These are phyloP conservation scores for Pleoardoris graminearum DNA, from an alignment of 2,329 filamentous ascomycete species.

Conservation along the genomic window DNA sequence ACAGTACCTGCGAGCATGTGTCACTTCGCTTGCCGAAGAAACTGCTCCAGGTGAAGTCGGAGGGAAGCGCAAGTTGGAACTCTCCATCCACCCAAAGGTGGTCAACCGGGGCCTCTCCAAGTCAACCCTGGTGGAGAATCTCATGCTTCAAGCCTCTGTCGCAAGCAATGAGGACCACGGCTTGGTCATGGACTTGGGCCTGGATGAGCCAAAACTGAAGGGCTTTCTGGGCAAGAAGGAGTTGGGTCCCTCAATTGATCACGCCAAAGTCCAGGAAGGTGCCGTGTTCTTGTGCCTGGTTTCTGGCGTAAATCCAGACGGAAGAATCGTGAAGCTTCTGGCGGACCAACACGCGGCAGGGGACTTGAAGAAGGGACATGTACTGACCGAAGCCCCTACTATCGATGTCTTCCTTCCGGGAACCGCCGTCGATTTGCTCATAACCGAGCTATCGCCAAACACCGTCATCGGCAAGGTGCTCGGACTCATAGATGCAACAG, in stretches of 20 bases:
- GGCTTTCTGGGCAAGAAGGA: constrained; percentile 89
- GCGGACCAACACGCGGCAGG: constrained; percentile 71
- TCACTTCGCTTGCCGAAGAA: constrained; percentile 76
- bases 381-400: constrained; percentile 75
- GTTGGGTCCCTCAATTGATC: constrained; percentile 66
- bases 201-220: constrained; percentile 67
- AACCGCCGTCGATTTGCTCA: constrained; percentile 81
- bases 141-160: constrained; percentile 84
- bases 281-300: constrained; percentile 83
- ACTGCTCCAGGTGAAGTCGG: constrained; percentile 51
- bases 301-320: constrained; percentile 71
- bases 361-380: constrained; percentile 66
- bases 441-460: constrained; percentile 72
- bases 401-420: constrained; percentile 91
- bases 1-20: constrained; percentile 84
- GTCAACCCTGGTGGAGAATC: constrained; percentile 73
- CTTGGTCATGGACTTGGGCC: constrained; percentile 86
- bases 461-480: constrained; percentile 91
- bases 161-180: constrained; percentile 95
- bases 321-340: constrained; percentile 85
- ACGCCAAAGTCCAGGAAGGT: constrained; percentile 76
- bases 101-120: constrained; percentile 75
- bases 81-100: constrained; percentile 78
- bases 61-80: constrained; percentile 78
- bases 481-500: constrained; percentile 87